Evolutionary conservation across 352 stramenopile genomes (phyloP).

Genomic region (Globisporangium abappressorium): DNA sequence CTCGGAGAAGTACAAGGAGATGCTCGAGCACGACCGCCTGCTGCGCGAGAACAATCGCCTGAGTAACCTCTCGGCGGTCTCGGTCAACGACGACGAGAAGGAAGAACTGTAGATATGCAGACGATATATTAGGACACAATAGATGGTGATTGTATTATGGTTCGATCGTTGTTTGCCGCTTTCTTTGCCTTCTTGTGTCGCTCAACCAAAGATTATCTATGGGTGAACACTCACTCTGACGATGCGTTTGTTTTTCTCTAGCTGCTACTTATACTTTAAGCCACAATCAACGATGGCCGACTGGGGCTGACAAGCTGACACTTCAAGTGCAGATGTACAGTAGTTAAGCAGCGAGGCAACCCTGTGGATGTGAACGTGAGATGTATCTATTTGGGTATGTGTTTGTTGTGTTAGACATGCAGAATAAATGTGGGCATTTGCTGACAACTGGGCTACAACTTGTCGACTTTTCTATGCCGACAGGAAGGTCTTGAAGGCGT

Average conservation of each 20-base stretch:
- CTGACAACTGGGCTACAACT: neutral
- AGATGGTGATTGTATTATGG: neutral
- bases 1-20: conserved; percentile 52
- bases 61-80: conserved; percentile 36
- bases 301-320: too few species aligned
- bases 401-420: conserved; percentile 2
- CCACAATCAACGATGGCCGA: too few species aligned
- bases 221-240: too few species aligned
- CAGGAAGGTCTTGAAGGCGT: conserved; percentile 62
- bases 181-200: too few species aligned
- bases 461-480: conserved; percentile 4
- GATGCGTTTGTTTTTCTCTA: too few species aligned
- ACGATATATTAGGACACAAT: neutral
- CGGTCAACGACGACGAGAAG: conserved; percentile 37
- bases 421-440: conserved; percentile 3
- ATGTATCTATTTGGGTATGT: neutral
- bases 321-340: too few species aligned
- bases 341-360: too few species aligned
- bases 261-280: too few species aligned
- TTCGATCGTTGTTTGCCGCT: too few species aligned
- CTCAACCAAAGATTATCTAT: too few species aligned
- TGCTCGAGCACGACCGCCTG: conserved; percentile 27
- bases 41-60: conserved; percentile 19
- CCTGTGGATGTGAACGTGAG: too few species aligned
- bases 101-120: conserved; percentile 16